Percentiles rank a stretch among this genome's conserved stretches.
These are phyloP conservation scores for Rhodotorula sp. DNA, from an alignment of 1,284 basidiomycete species.

Conservation along the genomic window DNA sequence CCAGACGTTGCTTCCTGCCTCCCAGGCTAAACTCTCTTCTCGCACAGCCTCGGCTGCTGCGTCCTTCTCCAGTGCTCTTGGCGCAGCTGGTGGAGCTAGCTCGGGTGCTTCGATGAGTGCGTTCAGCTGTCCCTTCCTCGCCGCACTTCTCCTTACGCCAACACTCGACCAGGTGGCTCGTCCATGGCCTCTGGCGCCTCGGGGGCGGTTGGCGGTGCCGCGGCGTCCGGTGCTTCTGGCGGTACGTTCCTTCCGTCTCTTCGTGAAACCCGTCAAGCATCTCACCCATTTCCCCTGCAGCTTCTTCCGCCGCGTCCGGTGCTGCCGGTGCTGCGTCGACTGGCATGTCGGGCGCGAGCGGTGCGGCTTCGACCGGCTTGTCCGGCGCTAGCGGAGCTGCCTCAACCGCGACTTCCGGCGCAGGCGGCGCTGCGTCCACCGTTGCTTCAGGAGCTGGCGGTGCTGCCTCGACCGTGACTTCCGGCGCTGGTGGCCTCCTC, in stretches of 20 bases:
- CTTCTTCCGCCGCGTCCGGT: neutral
- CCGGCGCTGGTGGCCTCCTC: neutral
- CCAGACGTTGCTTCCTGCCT: neutral
- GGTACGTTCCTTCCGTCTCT: neutral
- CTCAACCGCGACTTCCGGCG: neutral
- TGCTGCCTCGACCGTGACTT: neutral
- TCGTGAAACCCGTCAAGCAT: neutral
- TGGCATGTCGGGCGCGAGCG: neutral
- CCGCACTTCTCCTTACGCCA: neutral
- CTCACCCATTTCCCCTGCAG: neutral
- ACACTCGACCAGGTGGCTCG: neutral
- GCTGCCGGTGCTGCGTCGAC: neutral
- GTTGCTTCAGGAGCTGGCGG: neutral
- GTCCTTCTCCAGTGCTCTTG: constrained; percentile 2
- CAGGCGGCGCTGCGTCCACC: neutral
- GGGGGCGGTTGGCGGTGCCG: neutral
- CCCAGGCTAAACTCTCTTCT: neutral
- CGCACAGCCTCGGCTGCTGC: neutral
- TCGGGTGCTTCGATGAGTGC: neutral
- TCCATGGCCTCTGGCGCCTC: constrained; percentile 1
- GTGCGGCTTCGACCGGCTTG: neutral
- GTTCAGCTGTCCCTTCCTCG: neutral
- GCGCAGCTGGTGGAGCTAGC: neutral
- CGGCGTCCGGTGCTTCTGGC: neutral
- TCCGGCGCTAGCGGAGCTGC: neutral